Conservation (phyloP, 2,329 filamentous ascomycete species). For the Paraphoma chrysanthemicola region DNA sequence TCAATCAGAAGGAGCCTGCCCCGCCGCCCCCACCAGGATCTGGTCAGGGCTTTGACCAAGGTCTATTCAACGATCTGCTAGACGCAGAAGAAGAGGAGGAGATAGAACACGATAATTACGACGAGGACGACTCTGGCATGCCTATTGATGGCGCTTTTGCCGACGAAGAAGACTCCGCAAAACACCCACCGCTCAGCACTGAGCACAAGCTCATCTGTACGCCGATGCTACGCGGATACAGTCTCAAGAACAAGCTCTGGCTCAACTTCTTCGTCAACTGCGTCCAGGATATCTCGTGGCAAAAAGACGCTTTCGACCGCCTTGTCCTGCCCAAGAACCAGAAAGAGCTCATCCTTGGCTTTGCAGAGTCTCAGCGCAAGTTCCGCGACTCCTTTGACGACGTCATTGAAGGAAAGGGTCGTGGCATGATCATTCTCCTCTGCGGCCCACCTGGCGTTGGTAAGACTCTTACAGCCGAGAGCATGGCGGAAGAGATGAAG, state of each 20-base stretch:
- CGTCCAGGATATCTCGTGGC: slow-evolving; percentile 53
- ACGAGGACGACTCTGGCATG: slow-evolving; percentile 17
- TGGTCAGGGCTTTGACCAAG: slow-evolving; percentile 3
- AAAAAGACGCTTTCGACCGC: slow-evolving; percentile 54
- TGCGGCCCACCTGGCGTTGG: slow-evolving; percentile 37
- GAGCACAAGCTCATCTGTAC: slow-evolving; percentile 49
- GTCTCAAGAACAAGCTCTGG: slow-evolving; percentile 35
- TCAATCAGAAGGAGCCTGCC: slow-evolving; percentile 38
- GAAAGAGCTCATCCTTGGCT: slow-evolving; percentile 57
- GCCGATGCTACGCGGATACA: slow-evolving; percentile 51
- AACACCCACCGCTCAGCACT: slow-evolving; percentile 15
- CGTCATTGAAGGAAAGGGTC: slow-evolving; percentile 58
- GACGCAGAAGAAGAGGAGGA: slow-evolving; percentile 3
- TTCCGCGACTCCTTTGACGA: slow-evolving; percentile 24
- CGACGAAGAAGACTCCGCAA: slow-evolving; percentile 21
- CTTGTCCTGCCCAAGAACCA: slow-evolving; percentile 42
- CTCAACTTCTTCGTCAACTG: slow-evolving; percentile 45
- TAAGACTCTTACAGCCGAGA: slow-evolving; percentile 32
- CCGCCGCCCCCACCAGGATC: not conserved
- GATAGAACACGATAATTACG: slow-evolving; percentile 6
- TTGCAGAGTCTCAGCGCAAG: slow-evolving; percentile 74
- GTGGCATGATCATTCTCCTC: slow-evolving; percentile 36
- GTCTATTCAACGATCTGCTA: slow-evolving; percentile 30
- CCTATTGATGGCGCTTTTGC: slow-evolving; percentile 22
- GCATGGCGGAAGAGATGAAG: slow-evolving; percentile 27